Evolutionary conservation across 1,284 basidiomycete species (phyloP), one percentile per base, ranked within the genome.

Genomic region (Rhodotorula sp.): DNA sequence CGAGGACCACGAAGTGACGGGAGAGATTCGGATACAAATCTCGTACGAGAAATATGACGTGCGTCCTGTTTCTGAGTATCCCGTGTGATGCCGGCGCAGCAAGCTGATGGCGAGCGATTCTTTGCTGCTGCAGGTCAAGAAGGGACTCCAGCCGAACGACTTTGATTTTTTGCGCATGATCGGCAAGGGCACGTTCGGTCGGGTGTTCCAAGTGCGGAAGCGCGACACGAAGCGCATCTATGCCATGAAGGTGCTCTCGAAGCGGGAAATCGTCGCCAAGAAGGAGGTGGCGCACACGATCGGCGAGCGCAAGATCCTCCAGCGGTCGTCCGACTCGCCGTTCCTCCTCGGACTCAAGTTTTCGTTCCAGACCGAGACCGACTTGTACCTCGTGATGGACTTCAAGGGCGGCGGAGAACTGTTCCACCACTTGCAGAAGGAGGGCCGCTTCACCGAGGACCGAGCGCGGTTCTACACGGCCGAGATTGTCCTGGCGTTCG

Each of bases 231-330:
- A 93, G 81, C 91, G 96, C 63, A 99, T 99, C 83, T 99, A 98
- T 83, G 96, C 96, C 66, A 99, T 99, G 95, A 99, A 99, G 81
- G 92, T 99, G 61, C 86, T 99, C 48, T 95, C 91, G 51, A 99
- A 99, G 84, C 94, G 93, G 83, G 96, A 99, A 82, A 99, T 99
- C 78, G 89, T 98, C 68, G 92, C 93, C 59, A 99, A 98, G 85
- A 99, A 99, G 83, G 96, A 99, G 82, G 94, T 99, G 54, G 94
- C 94, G 10, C 96, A 99, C 81, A 99, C 95, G 22, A 98, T 99
- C 75, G 96, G 96, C 78, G 96, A 99, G 82, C 90, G 96, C 81
- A 97, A 98, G 84, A 99, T 99, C 79, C 86, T 99, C 30, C 95
- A 99, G 81, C 87, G 92, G 67, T 95, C 91, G 45, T 83, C 95